Evolutionary conservation across 164 flowering plant species (phyloP).

Genomic region (Taxillus chinensis): DNA sequence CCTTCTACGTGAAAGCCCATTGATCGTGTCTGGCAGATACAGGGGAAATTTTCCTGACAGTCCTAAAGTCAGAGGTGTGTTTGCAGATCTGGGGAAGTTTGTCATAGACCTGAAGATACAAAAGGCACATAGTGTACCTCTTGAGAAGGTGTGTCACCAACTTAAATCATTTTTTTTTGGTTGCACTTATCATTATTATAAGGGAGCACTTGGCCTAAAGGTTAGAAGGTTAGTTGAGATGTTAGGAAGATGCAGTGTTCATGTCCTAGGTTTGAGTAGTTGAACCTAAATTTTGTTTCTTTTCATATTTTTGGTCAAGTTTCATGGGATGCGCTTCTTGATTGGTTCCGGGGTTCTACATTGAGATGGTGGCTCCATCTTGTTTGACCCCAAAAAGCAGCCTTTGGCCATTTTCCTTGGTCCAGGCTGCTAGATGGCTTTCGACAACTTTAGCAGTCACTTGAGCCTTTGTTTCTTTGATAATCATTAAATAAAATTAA

Average conservation of each 20-base stretch:
- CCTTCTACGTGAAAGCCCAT: conserved; percentile 53
- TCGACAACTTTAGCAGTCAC: too few species aligned
- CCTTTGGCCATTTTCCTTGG: too few species aligned
- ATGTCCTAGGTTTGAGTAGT: too few species aligned
- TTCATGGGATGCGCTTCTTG: too few species aligned
- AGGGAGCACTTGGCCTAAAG: not conserved
- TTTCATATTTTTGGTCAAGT: too few species aligned
- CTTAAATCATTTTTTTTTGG: not conserved
- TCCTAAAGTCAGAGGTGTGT: conserved; percentile 43
- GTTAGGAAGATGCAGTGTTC: not conserved
- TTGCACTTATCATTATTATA: not conserved
- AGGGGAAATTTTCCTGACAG: conserved; percentile 53
- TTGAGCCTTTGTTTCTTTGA: too few species aligned
- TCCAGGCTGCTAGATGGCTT: too few species aligned
- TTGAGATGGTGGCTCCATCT: too few species aligned
- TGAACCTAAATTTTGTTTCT: too few species aligned
- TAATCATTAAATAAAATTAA: too few species aligned
- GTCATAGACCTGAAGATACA: conserved; percentile 44
- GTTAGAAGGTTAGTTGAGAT: not conserved
- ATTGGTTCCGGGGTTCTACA: too few species aligned
- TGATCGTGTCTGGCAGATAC: conserved; percentile 73
- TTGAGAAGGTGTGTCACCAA: conserved; percentile 48
- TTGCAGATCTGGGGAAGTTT: conserved; percentile 36
- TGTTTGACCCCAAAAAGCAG: too few species aligned
- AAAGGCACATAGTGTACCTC: conserved; percentile 49